Percentiles rank a stretch among this genome's conserved stretches.
Evolutionary conservation across 139 green algal genomes (phyloP).

Genomic region (Chlamydomonas asymmetrica): DNA sequence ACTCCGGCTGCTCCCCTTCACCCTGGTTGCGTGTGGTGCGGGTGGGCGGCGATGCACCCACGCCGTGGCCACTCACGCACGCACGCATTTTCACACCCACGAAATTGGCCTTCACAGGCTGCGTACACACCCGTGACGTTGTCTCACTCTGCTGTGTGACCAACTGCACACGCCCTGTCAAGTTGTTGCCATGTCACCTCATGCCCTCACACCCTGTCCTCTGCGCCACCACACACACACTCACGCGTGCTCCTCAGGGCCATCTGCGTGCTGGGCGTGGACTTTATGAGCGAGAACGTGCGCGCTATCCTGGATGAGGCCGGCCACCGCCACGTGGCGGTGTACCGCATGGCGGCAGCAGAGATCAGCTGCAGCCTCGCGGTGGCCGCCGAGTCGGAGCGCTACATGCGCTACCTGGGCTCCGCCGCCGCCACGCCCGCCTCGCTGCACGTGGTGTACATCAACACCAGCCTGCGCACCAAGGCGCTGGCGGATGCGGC

Average conservation of each 20-base stretch:
- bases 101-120: no score
- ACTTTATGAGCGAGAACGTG: slow-evolving; percentile 99
- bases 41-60: neutral
- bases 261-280: slow-evolving; percentile 93
- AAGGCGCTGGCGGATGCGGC: slow-evolving; percentile 81
- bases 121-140: no score
- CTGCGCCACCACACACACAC: neutral
- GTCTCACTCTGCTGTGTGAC: no score
- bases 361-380: slow-evolving; percentile 96
- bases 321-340: slow-evolving; percentile 44
- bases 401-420: slow-evolving; percentile 79
- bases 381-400: slow-evolving; percentile 82
- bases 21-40: neutral
- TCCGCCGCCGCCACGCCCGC: slow-evolving; percentile 46
- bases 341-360: slow-evolving; percentile 87
- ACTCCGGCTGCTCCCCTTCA: neutral
- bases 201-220: neutral
- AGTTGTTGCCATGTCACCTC: neutral
- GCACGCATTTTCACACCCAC: no score
- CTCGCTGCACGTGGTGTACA: slow-evolving; percentile 96
- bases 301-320: slow-evolving; percentile 91
- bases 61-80: no score
- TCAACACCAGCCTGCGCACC: slow-evolving; percentile 96
- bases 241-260: slow-evolving; percentile 18
- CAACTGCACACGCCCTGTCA: no score